These are phyloP conservation scores for Chaetomium globosum DNA, from an alignment of 2,329 filamentous ascomycete genomes.

Conservation along the genomic window DNA sequence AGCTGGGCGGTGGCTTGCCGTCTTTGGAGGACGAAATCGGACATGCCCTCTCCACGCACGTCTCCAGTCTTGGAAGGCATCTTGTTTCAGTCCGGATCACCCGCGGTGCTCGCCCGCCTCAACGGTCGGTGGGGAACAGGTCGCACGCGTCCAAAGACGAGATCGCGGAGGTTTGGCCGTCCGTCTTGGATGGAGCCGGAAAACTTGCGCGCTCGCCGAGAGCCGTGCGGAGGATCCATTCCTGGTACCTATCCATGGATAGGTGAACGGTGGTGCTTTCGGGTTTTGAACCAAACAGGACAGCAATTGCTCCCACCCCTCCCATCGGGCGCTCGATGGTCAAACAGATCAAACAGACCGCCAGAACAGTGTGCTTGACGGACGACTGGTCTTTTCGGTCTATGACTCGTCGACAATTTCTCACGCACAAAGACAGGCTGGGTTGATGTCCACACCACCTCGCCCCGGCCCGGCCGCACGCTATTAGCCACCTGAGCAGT, in stretches of 20 bases:
- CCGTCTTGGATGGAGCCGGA: neutral
- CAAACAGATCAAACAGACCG: neutral
- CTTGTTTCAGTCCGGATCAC: conserved; percentile 1
- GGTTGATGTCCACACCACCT: conserved; percentile 30
- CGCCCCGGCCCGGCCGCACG: conserved; percentile 30
- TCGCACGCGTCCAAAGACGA: neutral
- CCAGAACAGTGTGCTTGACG: neutral
- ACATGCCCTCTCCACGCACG: conserved; percentile 15
- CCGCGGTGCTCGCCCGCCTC: neutral
- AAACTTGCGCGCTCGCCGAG: neutral
- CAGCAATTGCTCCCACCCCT: neutral
- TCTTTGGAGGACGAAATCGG: conserved; percentile 23
- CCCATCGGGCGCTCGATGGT: neutral
- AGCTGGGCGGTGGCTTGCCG: conserved; percentile 18
- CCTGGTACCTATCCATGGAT: too few species aligned
- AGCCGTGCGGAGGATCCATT: too few species aligned
- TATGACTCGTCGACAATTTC: neutral
- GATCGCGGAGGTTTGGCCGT: neutral
- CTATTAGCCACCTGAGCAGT: conserved; percentile 35
- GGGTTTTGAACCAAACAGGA: too few species aligned
- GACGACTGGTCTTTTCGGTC: neutral
- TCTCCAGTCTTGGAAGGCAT: conserved; percentile 26
- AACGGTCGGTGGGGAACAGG: neutral
- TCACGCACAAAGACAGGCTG: conserved; percentile 2
- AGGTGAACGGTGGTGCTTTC: too few species aligned